Percentiles rank a stretch among this genome's conserved stretches.
phyloP scores from a whole-genome alignment of 2,329 filamentous ascomycete species.

The Pseudocercospora cruenta region DNA sequence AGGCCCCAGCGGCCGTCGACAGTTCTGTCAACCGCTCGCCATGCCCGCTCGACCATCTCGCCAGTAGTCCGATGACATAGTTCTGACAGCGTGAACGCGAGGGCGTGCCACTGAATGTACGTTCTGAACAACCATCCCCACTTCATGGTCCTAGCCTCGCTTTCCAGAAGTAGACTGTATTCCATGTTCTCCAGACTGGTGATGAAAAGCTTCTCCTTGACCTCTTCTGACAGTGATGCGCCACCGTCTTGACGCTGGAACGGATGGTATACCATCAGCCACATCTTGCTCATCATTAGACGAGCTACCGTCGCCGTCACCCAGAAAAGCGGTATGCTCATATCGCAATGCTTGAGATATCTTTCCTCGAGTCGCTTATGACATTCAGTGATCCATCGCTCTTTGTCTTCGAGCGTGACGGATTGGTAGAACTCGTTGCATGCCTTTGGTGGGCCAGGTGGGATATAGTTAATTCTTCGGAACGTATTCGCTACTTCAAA shows the following conservation, averaged over 20 bases:
- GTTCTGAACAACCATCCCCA: slow-evolving; percentile 69
- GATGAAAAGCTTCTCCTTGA: slow-evolving; percentile 69
- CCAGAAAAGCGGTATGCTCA: slow-evolving; percentile 66
- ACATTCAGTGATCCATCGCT: slow-evolving; percentile 54
- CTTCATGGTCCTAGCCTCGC: slow-evolving; percentile 62
- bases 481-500: slow-evolving; percentile 56
- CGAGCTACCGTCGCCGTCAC: slow-evolving; percentile 69
- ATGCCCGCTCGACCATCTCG: slow-evolving; percentile 62
- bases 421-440: slow-evolving; percentile 49
- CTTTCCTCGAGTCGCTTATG: slow-evolving; percentile 53
- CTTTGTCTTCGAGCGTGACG: slow-evolving; percentile 52
- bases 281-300: slow-evolving; percentile 77
- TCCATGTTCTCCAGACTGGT: slow-evolving; percentile 76
- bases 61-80: slow-evolving; percentile 61
- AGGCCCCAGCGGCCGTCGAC: slow-evolving; percentile 47
- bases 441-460: slow-evolving; percentile 45
- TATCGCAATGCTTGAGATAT: slow-evolving; percentile 57
- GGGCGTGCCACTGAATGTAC: slow-evolving; percentile 68
- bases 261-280: slow-evolving; percentile 75
- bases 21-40: slow-evolving; percentile 59
- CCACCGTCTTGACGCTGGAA: slow-evolving; percentile 64
- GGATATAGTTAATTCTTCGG: slow-evolving; percentile 50
- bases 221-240: slow-evolving; percentile 62
- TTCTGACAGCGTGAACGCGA: slow-evolving; percentile 64
- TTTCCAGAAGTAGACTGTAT: slow-evolving; percentile 67